These are phyloP conservation scores for Aspergillus fijiensis DNA, from an alignment of 2,329 filamentous ascomycete species.

Conservation along the genomic window DNA sequence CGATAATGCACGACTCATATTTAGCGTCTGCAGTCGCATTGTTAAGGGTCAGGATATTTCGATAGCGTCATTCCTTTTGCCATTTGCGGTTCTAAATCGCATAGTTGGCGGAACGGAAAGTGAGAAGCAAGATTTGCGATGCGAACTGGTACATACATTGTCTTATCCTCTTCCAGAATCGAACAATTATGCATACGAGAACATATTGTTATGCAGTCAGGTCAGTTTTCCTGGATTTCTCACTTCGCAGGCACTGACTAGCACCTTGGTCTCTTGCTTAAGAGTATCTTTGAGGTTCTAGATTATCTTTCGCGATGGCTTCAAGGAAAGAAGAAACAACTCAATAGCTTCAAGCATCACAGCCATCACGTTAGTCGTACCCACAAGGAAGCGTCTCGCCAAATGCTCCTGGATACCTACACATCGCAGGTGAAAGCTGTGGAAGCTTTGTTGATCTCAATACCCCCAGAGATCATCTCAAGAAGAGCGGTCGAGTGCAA, in stretches of 20 bases:
- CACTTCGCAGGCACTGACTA: not conserved
- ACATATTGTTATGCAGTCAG: constrained; percentile 82
- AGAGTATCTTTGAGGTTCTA: constrained; percentile 85
- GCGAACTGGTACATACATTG: constrained; percentile 75
- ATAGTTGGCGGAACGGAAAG: constrained; percentile 69
- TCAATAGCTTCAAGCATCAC: constrained; percentile 33
- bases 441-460: constrained; percentile 67
- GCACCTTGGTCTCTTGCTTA: not conserved
- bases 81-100: constrained; percentile 81
- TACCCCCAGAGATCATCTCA: constrained; percentile 72
- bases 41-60: constrained; percentile 83
- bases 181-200: constrained; percentile 65
- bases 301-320: constrained; percentile 92
- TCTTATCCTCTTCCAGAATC: constrained; percentile 57
- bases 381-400: constrained; percentile 28
- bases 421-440: constrained; percentile 59
- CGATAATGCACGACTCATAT: constrained; percentile 71
- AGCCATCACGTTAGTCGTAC: constrained; percentile 29
- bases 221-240: constrained; percentile 48
- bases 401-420: constrained; percentile 33
- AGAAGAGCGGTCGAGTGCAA: constrained; percentile 88
- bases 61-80: constrained; percentile 83
- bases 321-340: constrained; percentile 67
- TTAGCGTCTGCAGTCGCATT: constrained; percentile 76
- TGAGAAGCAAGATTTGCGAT: constrained; percentile 64